Percentiles rank a stretch among this genome's conserved stretches.
phyloP scores from a whole-genome alignment of 306 rosid species.

The Sechiopsis laciniata region DNA sequence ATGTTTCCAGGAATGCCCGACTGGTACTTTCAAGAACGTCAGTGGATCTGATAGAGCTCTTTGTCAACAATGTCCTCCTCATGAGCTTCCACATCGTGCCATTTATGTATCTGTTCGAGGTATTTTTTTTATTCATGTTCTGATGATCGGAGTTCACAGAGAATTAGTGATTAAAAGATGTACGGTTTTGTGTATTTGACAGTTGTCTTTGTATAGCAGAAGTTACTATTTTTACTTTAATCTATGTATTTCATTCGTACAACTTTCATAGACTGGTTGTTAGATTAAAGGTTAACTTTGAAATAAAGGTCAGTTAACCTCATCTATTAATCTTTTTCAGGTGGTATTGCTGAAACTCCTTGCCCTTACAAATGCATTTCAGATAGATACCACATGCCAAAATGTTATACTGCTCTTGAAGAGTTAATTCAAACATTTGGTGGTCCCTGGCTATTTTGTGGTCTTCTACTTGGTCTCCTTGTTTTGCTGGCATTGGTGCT shows the following conservation, averaged over 20 bases:
- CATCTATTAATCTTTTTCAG: slow-evolving; percentile 34
- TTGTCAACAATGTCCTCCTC: slow-evolving; percentile 64
- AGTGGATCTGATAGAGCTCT: slow-evolving; percentile 76
- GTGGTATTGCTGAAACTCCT: slow-evolving; percentile 75
- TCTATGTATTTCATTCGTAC: neutral
- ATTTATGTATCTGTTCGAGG: slow-evolving; percentile 73
- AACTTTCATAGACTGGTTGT: slow-evolving; percentile 19
- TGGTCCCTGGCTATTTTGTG: slow-evolving; percentile 93
- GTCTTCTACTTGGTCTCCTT: slow-evolving; percentile 72
- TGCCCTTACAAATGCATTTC: slow-evolving; percentile 91
- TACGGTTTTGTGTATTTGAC: neutral
- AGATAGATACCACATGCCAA: slow-evolving; percentile 92
- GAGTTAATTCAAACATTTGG: slow-evolving; percentile 93
- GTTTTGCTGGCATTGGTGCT: slow-evolving; percentile 82
- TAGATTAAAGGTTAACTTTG: neutral
- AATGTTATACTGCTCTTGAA: slow-evolving; percentile 91
- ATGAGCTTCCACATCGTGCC: slow-evolving; percentile 80
- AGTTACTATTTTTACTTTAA: neutral
- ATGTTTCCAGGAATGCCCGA: slow-evolving; percentile 75
- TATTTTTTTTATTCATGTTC: slow-evolving; percentile 30
- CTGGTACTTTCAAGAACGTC: slow-evolving; percentile 82
- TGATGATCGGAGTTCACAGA: neutral
- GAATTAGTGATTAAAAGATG: neutral
- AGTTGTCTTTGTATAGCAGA: neutral
- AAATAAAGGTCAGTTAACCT: neutral